Conservation (phyloP, 1,284 basidiomycete genomes). For the Cryptococcus maquisensis region DNA sequence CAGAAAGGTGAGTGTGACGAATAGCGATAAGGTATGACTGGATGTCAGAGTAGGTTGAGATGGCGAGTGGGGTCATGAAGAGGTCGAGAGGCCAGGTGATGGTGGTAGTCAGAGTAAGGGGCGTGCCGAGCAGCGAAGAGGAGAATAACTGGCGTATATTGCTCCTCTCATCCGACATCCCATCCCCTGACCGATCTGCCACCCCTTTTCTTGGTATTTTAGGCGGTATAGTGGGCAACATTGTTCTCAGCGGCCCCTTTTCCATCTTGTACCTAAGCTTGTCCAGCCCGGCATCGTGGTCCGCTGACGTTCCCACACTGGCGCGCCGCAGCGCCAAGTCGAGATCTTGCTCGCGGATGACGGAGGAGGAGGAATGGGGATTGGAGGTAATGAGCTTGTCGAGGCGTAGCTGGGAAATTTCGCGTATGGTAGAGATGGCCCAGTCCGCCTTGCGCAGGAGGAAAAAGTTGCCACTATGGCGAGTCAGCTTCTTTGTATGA, state of each 20-base stretch:
- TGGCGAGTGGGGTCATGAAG: conserved; percentile 71
- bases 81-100: conserved; percentile 84
- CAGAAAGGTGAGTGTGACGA: conserved; percentile 71
- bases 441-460: conserved; percentile 83
- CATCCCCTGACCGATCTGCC: background rate
- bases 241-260: conserved; percentile 68
- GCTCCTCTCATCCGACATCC: background rate
- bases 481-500: background rate
- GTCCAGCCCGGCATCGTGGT: conserved; percentile 68
- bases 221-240: conserved; percentile 59
- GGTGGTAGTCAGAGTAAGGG: conserved; percentile 62
- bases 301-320: conserved; percentile 76
- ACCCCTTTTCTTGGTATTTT: background rate
- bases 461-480: conserved; percentile 69
- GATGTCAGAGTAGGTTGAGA: conserved; percentile 67
- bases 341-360: conserved; percentile 81
- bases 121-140: conserved; percentile 72
- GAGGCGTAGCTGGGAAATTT: conserved; percentile 72
- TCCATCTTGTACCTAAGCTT: conserved; percentile 69
- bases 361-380: conserved; percentile 54
- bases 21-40: conserved; percentile 79
- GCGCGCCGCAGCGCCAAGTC: conserved; percentile 74
- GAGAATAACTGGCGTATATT: conserved; percentile 55
- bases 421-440: conserved; percentile 69
- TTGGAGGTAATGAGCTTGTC: conserved; percentile 64